phyloP scores from a whole-genome alignment of 768 basidiomycete species.

The Lactarius trivialis region DNA sequence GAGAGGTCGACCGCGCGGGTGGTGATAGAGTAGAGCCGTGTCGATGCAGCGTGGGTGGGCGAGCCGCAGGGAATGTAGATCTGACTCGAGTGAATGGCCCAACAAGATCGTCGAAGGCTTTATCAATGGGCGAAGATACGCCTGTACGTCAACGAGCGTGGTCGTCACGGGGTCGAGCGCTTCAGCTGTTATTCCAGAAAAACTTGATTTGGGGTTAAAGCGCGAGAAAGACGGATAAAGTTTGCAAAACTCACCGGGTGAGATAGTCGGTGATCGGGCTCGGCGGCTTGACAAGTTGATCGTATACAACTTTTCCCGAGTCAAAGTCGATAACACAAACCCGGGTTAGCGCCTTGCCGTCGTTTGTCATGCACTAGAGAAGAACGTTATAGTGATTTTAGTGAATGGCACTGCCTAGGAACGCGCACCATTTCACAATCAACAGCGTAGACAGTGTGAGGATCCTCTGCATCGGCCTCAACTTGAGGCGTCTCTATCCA shows the following conservation, averaged over 20 bases:
- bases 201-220: conserved; percentile 41
- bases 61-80: conserved; percentile 81
- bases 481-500: conserved; percentile 80
- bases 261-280: conserved; percentile 86
- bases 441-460: conserved; percentile 63
- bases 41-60: conserved; percentile 86
- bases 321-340: conserved; percentile 78
- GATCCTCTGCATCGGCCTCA: conserved; percentile 27
- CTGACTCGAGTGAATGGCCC: conserved; percentile 94
- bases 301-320: conserved; percentile 70
- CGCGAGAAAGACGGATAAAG: neutral
- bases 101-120: conserved; percentile 71
- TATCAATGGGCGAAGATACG: conserved; percentile 55
- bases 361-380: conserved; percentile 75
- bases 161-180: conserved; percentile 65
- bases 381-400: too few species aligned
- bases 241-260: conserved; percentile 55
- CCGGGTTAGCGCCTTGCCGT: conserved; percentile 83
- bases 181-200: conserved; percentile 88
- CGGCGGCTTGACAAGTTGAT: conserved; percentile 82
- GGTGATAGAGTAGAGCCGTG: conserved; percentile 84
- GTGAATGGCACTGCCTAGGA: neutral
- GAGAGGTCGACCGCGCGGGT: conserved; percentile 87
- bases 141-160: conserved; percentile 73
- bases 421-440: conserved; percentile 92